Evolutionary conservation across 2,329 filamentous ascomycete genomes (phyloP).

Genomic region (Plenodomus biglobosus): DNA sequence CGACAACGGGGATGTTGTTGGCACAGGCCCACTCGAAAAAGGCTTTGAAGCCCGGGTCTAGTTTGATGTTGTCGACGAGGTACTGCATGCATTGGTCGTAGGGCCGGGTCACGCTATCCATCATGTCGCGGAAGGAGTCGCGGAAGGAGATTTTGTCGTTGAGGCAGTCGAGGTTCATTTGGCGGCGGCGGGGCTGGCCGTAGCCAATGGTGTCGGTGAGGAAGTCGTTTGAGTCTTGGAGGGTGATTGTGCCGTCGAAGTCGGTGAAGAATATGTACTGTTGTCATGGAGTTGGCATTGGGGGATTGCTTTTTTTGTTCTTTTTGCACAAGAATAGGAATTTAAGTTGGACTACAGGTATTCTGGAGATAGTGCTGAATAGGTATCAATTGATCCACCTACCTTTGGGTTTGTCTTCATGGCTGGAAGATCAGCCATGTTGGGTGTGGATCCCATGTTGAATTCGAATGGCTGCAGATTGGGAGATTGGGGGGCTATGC

Average conservation of each 20-base stretch:
- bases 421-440: conserved; percentile 45
- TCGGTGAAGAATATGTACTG: conserved; percentile 97
- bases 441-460: conserved; percentile 41
- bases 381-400: too few species aligned
- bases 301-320: conserved; percentile 2
- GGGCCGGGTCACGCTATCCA: conserved; percentile 79
- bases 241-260: conserved; percentile 95
- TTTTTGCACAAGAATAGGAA: neutral
- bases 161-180: conserved; percentile 77
- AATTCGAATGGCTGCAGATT: conserved; percentile 17
- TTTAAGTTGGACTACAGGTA: too few species aligned
- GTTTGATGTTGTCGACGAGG: conserved; percentile 77
- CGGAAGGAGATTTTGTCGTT: conserved; percentile 70
- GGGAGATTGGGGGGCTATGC: neutral
- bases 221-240: conserved; percentile 69
- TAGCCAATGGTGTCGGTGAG: conserved; percentile 90
- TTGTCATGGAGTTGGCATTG: conserved; percentile 12
- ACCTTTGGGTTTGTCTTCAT: conserved; percentile 63
- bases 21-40: conserved; percentile 82
- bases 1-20: conserved; percentile 87
- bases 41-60: conserved; percentile 84
- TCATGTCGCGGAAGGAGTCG: conserved; percentile 87
- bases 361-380: too few species aligned
- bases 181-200: conserved; percentile 68
- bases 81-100: conserved; percentile 80